Base-by-base conservation (phyloP, 2,329 filamentous ascomycete species). In the Penicillium sp. region DNA sequence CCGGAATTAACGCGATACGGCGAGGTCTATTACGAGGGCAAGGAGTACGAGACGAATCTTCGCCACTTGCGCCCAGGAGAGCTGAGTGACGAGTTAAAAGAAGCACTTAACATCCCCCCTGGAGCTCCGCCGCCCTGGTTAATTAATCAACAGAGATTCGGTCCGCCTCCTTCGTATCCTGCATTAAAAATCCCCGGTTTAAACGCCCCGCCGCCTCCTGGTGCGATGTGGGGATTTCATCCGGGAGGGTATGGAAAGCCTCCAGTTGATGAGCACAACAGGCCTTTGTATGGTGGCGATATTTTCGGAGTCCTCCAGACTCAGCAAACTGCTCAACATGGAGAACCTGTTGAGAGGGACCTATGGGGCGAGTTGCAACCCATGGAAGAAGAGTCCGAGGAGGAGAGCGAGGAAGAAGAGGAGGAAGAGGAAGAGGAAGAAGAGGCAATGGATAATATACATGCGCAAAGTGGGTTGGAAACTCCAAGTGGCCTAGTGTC, bases 1-100 rank as follows among this genome's bases (percentile, higher is more conserved):
- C 94, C 94, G 0, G 87, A 91, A 64, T 78, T 99, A 61, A 97
- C 94, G 30, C 84, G 92, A 45, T 99, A 96, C 65, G 94, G 94
- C 42, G 94, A 99, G 73, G 92, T 99, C n/a, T 99, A 99, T 74
- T 97, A 97, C 71, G 94, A 99, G 74, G 94, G 94, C 69, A 99
- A 99, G 73, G 94, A 99, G 71, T 94, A 90, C 68, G 94, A 99
- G 74, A 96, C 94, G 0, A 96, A 97, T 70, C 83, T 96, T 61
- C 87, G 90, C 65, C 90, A 97, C 74, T 83, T 97, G 59, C 86
- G 91, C 62, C 90, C 94, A 1, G 94, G 94, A 35, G 92, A 97
- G 65, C 74, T 97, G 49, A 94, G 87, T 64, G 91, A 97, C 55
- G 87, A 90, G 64, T 81, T 97, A 42, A 93, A 90, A 68, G 93